phyloP scores from a whole-genome alignment of 495 filamentous ascomycete species.

The Staphylotrichum longicolle region DNA sequence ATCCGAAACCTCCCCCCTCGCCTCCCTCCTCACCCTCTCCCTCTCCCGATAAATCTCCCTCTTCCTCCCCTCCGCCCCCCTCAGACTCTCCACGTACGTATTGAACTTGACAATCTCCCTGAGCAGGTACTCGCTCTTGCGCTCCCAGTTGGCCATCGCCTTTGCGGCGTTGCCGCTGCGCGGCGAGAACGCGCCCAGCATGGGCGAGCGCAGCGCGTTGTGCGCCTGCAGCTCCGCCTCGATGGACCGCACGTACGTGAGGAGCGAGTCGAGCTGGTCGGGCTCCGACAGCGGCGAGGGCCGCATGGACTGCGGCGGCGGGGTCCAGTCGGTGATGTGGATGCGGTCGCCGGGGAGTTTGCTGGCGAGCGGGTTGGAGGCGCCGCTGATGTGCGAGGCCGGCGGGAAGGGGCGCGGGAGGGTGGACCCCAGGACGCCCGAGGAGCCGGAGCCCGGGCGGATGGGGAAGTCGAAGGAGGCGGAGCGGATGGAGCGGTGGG shows the following conservation, averaged over 20 bases:
- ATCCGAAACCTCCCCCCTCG: conserved; percentile 35
- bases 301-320: conserved; percentile 86
- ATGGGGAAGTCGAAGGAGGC: conserved; percentile 42
- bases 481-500: conserved; percentile 42
- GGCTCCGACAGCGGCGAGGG: conserved; percentile 71
- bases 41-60: conserved; percentile 51
- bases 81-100: conserved; percentile 85
- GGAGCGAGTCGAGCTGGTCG: conserved; percentile 75
- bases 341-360: conserved; percentile 83
- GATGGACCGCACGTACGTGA: conserved; percentile 76
- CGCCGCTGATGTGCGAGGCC: not conserved
- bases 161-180: conserved; percentile 76
- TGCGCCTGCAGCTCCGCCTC: conserved; percentile 83
- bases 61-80: conserved; percentile 42
- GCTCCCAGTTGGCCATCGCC: conserved; percentile 94
- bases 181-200: conserved; percentile 87
- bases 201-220: conserved; percentile 78
- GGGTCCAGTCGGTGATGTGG: conserved; percentile 86
- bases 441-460: conserved; percentile 54
- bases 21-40: conserved; percentile 40
- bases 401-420: conserved; percentile 25
- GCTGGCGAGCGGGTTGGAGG: conserved; percentile 7
- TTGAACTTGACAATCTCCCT: conserved; percentile 95
- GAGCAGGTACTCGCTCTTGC: conserved; percentile 85
- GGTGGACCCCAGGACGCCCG: conserved; percentile 60